Evolutionary conservation across 192 early-diverging fungal genomes (phyloP).

Genomic region (Diversispora epigaea): DNA sequence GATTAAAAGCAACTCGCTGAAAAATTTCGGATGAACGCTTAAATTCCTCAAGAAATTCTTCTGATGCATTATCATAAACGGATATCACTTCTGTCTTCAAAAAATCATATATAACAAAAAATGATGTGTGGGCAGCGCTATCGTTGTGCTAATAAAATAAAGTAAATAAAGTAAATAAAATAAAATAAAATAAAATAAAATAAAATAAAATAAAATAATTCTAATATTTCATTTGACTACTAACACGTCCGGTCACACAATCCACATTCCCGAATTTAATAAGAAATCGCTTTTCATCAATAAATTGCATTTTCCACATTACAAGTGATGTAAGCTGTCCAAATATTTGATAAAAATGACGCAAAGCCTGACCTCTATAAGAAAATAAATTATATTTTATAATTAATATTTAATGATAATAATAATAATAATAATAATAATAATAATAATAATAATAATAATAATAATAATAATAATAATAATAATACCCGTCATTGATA

Average conservation of each 20-base stretch:
- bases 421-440: neutral
- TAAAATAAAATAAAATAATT: neutral
- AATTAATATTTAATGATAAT: neutral
- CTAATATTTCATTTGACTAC: slow-evolving; percentile 20
- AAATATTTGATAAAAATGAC: slow-evolving; percentile 68
- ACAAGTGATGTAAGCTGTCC: slow-evolving; percentile 55
- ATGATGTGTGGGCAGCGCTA: slow-evolving; percentile 48
- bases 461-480: neutral
- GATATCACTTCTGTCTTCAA: slow-evolving; percentile 50
- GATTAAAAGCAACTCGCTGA: slow-evolving; percentile 44
- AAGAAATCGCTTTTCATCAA: slow-evolving; percentile 56
- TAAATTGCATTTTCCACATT: slow-evolving; percentile 72
- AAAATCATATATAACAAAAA: slow-evolving; percentile 70
- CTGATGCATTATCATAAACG: slow-evolving; percentile 67
- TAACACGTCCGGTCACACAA: slow-evolving; percentile 51
- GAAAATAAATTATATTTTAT: slow-evolving; percentile 9
- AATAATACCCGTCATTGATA: slow-evolving; percentile 44
- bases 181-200: neutral
- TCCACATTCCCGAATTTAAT: slow-evolving; percentile 70
- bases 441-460: slow-evolving; percentile 24
- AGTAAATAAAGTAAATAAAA: neutral
- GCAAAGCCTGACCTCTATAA: slow-evolving; percentile 41
- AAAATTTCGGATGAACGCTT: slow-evolving; percentile 50
- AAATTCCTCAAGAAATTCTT: slow-evolving; percentile 57
- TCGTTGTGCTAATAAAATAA: slow-evolving; percentile 33